Percentiles rank a stretch among this genome's conserved stretches.
Conservation (phyloP, 441 rosid species). For the Gossypium davidsonii region DNA sequence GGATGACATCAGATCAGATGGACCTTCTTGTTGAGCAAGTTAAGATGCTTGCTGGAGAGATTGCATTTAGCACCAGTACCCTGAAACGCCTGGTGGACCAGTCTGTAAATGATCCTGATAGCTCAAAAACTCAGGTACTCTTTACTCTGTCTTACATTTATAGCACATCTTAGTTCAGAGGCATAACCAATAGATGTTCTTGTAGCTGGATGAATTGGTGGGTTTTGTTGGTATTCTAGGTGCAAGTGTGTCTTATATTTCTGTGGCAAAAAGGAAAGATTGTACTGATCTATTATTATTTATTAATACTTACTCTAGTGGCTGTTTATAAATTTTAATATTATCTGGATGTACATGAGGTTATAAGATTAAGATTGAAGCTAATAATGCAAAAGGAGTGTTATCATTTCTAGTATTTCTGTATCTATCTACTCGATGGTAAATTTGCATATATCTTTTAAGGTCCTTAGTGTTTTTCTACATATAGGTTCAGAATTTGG, state of each 20-base stretch:
- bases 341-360: background rate
- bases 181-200: conserved; percentile 8
- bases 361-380: background rate
- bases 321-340: background rate
- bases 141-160: conserved; percentile 11
- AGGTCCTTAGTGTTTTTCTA: conserved; percentile 19
- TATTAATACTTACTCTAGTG: background rate
- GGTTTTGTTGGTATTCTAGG: background rate
- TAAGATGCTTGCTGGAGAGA: conserved; percentile 98
- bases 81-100: conserved; percentile 92
- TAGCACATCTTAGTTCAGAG: background rate
- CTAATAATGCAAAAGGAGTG: background rate
- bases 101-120: conserved; percentile 77
- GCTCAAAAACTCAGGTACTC: conserved; percentile 68
- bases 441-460: background rate
- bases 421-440: conserved; percentile 1
- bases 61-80: conserved; percentile 92
- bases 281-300: background rate
- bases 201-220: background rate
- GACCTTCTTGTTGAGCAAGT: conserved; percentile 98
- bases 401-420: conserved; percentile 6
- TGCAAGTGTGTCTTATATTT: background rate
- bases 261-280: background rate
- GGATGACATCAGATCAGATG: conserved; percentile 88
- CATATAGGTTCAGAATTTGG: conserved; percentile 74